Conservation (phyloP, 257 asterid species). For the Nicotiana otophora region DNA sequence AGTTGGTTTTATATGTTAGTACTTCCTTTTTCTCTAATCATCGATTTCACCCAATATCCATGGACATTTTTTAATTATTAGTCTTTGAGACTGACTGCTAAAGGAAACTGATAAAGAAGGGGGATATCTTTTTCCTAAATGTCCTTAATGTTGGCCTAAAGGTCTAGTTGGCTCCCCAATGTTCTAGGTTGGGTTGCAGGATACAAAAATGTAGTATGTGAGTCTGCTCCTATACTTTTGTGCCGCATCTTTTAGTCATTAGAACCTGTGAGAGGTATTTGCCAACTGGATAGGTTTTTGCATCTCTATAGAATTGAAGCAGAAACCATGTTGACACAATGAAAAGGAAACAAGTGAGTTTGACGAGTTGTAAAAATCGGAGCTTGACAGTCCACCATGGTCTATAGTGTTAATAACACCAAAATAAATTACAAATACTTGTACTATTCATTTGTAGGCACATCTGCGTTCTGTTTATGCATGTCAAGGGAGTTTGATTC, state of each 20-base stretch:
- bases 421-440: neutral
- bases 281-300: neutral
- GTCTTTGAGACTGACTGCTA: neutral
- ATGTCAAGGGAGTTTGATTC: neutral
- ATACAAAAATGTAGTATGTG: neutral
- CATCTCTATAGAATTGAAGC: neutral
- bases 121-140: neutral
- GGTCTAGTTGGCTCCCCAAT: neutral
- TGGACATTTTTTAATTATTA: neutral
- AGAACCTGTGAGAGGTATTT: neutral
- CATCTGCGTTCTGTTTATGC: neutral
- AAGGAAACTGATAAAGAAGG: neutral
- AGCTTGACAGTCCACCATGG: neutral
- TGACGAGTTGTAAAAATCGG: neutral
- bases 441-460: neutral
- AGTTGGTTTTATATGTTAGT: neutral
- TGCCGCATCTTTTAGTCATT: neutral
- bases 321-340: neutral
- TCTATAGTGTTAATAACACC: neutral
- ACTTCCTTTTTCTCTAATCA: neutral
- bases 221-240: neutral
- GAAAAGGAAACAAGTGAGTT: neutral
- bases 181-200: neutral
- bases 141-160: neutral
- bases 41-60: neutral